phyloP scores from a whole-genome alignment of 441 rosid genomes.

The Adansonia rubrostipa region DNA sequence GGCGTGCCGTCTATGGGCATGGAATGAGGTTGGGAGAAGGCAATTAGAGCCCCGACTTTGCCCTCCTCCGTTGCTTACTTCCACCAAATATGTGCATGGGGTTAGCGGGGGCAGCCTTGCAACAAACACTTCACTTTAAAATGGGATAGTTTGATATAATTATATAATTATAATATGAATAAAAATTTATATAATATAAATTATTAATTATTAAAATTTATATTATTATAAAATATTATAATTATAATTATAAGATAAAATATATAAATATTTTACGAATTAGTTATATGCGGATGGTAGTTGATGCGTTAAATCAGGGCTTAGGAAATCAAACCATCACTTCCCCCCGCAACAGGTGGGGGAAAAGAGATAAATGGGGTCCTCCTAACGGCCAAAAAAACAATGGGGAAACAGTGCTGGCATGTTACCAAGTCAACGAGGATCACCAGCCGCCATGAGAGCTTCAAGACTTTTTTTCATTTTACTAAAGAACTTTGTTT shows the following conservation, averaged over 20 bases:
- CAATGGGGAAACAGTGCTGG: background rate
- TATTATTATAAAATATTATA: no score
- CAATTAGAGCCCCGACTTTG: background rate
- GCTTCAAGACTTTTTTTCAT: background rate
- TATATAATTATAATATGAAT: no score
- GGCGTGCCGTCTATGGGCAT: constrained; percentile 34
- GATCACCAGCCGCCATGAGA: background rate
- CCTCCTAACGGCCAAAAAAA: background rate
- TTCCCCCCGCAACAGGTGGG: constrained; percentile 22
- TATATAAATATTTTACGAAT: no score
- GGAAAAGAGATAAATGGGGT: constrained; percentile 14
- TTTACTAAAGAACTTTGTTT: background rate
- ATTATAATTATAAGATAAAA: no score
- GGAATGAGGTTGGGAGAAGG: background rate
- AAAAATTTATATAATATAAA: no score
- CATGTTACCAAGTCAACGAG: background rate
- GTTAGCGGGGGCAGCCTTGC: background rate
- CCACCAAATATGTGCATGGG: constrained; percentile 2
- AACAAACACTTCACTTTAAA: background rate
- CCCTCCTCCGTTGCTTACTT: background rate
- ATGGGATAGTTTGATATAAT: background rate
- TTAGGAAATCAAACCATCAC: background rate
- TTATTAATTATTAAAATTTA: no score
- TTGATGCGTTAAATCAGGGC: constrained; percentile 21
- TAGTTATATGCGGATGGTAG: background rate